phyloP scores from a whole-genome alignment of 768 basidiomycete genomes.

The Gloeopeniophorella convolvens region DNA sequence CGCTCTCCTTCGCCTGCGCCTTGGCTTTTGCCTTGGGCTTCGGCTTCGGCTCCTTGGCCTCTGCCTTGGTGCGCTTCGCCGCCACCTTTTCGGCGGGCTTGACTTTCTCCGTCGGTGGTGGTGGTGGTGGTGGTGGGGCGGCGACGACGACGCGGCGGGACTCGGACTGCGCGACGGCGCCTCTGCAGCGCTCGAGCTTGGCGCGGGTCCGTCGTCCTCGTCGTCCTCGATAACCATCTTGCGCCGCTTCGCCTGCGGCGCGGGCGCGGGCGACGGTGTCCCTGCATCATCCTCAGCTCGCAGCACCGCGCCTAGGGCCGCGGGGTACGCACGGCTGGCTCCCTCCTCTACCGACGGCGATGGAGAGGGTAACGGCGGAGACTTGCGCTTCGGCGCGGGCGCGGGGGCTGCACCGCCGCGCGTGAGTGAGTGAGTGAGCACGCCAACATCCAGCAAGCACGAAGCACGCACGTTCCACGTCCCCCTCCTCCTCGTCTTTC shows the following conservation, averaged over 20 bases:
- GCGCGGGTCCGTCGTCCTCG: constrained; percentile 19
- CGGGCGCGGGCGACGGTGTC: constrained; percentile 24
- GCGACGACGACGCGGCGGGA: neutral
- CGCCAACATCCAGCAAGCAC: neutral
- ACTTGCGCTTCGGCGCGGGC: constrained; percentile 12
- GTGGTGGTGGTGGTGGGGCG: too few relatives aligned
- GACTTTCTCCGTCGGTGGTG: neutral
- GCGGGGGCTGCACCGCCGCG: neutral
- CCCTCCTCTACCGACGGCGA: neutral
- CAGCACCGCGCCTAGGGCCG: neutral
- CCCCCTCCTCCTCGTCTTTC: constrained; percentile 15
- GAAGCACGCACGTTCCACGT: constrained; percentile 5
- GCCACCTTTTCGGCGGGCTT: neutral
- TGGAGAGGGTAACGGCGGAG: neutral
- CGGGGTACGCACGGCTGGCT: neutral
- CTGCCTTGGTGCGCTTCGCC: neutral
- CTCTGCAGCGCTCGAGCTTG: constrained; percentile 15
- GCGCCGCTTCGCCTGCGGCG: constrained; percentile 41
- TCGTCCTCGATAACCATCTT: constrained; percentile 51
- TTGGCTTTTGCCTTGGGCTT: constrained; percentile 14
- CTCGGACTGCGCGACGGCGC: constrained; percentile 6
- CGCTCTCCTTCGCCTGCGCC: constrained; percentile 9
- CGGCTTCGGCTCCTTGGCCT: constrained; percentile 1
- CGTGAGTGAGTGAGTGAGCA: neutral
- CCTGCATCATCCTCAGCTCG: neutral